Evolutionary conservation across 768 basidiomycete genomes (phyloP).

Genomic region (Boletellus ananas): DNA sequence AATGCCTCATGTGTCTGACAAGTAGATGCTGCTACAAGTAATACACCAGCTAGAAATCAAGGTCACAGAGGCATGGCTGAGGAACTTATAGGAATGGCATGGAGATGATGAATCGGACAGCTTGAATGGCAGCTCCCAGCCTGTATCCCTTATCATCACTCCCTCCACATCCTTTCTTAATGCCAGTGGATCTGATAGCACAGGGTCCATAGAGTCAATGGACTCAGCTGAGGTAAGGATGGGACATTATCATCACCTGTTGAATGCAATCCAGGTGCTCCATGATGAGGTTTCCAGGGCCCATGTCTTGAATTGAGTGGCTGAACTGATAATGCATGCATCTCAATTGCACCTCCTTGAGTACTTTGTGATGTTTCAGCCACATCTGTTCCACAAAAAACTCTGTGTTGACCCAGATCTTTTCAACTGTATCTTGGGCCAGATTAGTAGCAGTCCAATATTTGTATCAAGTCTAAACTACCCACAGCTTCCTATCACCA

Average conservation of each 20-base stretch:
- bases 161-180: background rate
- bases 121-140: background rate
- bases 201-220: background rate
- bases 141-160: background rate
- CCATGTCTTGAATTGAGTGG: background rate
- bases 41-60: background rate
- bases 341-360: slow-evolving; percentile 4
- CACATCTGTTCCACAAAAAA: slow-evolving; percentile 23
- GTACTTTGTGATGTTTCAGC: slow-evolving; percentile 4
- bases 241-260: background rate
- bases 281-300: background rate
- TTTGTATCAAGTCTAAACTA: too few relatives aligned
- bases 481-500: too few relatives aligned
- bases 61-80: background rate
- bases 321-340: background rate
- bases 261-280: background rate
- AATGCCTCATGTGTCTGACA: background rate
- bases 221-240: background rate
- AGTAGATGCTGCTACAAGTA: background rate
- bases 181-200: background rate
- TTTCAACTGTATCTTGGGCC: slow-evolving; percentile 21
- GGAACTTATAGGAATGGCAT: background rate
- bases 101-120: background rate
- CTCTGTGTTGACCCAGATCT: slow-evolving; percentile 24
- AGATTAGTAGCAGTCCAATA: background rate